Base-by-base conservation (phyloP, 306 rosid genomes). In the Citrullus mucosospermus region DNA sequence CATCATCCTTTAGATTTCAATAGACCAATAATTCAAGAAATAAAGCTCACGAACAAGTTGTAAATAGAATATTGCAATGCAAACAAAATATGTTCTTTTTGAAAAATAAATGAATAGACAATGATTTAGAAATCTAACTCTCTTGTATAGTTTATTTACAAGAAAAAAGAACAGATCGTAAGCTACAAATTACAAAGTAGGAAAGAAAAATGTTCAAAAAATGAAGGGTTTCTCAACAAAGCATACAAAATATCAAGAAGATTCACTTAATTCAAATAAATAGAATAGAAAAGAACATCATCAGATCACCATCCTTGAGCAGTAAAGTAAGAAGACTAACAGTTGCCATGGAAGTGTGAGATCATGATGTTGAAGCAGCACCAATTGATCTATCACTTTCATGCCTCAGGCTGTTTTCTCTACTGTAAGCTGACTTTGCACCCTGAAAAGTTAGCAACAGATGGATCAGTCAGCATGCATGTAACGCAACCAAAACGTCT, bases 381-480 rank as follows among this genome's bases (percentile, higher is more conserved):
- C 4, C 25, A 17, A 78, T 18, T 72, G 77, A 16, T 18, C 36
- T 11, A 18, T 53, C 80, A 36, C 68, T 71, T 88, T 96, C 99
- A 73, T 17, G 92, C 82, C 96, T 95, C 70, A 96, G 90, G 81
- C 98, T 96, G 89, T 87, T 83, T 77, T 91, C 96, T 88, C 99
- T 86, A 67, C 80, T 79, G 85, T 87, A 92, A 71, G 87, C 76
- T 77, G 83, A 78, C 85, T 87, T 88, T 44, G 92, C 98, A 76
- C 99, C 99, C 99, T 92, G 84, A 67, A 36, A 87, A 87, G 78
- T n/a, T 44, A 58, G 78, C 68, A 54, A 6, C 25, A 70, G 57
- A 51, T 22, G 79, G 25, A 53, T 84, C 48, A 32, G 30, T 82
- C 62, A 32, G 36, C 61, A 34, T 14, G 32, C 41, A 32, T 34